phyloP scores from a whole-genome alignment of 208 protist species.

The Entamoeba dispar region DNA sequence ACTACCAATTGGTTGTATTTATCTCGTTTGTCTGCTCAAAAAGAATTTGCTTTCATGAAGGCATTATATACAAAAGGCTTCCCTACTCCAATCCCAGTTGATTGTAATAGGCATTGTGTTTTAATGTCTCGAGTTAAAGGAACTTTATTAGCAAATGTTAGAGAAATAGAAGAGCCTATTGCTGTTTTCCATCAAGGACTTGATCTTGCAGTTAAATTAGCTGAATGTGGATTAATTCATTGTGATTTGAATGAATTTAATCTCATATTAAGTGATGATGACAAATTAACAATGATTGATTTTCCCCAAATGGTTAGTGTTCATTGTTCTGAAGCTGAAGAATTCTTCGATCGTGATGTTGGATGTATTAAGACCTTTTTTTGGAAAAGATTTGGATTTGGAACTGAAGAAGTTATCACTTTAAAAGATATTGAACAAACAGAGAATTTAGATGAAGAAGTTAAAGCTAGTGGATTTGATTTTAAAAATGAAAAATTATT shows the following conservation, averaged over 20 bases:
- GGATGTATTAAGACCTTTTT: background rate
- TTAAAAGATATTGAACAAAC: background rate
- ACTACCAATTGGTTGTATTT: conserved; percentile 86
- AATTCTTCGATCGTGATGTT: conserved; percentile 6
- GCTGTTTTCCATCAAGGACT: conserved; percentile 62
- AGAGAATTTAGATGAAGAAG: background rate
- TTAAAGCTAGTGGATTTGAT: background rate
- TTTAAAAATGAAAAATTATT: background rate
- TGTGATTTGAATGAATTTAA: conserved; percentile 99
- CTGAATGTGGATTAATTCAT: conserved; percentile 77
- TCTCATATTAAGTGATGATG: conserved; percentile 67
- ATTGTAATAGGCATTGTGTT: conserved; percentile 83
- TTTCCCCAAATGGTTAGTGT: conserved; percentile 96
- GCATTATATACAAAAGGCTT: conserved; percentile 42
- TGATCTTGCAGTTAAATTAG: conserved; percentile 66
- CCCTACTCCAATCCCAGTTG: conserved; percentile 75
- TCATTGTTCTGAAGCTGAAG: conserved; percentile 65
- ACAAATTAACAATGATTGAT: conserved; percentile 78
- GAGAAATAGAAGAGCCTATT: conserved; percentile 57
- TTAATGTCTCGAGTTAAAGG: conserved; percentile 77
- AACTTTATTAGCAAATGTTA: conserved; percentile 33
- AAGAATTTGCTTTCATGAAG: conserved; percentile 92
- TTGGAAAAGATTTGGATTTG: background rate
- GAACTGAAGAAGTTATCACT: background rate
- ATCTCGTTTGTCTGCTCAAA: conserved; percentile 75